Conservation (phyloP, 2,329 filamentous ascomycete genomes). For the Tolypocladium album region DNA sequence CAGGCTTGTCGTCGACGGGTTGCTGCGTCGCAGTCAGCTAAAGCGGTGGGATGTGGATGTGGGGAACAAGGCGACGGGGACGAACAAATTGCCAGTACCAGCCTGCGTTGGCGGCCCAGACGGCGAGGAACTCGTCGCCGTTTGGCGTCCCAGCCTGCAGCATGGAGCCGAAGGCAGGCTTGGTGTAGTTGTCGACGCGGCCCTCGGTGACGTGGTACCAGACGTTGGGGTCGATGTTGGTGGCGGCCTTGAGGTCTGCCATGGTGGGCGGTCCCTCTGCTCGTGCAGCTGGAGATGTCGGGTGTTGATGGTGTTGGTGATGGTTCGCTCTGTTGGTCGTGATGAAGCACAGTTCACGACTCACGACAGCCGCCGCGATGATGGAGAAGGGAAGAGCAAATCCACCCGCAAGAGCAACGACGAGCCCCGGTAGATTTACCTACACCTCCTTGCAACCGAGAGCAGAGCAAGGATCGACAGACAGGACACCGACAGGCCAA, state of each 20-base stretch:
- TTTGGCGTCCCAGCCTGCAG: constrained; percentile 8
- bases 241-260: constrained; percentile 10
- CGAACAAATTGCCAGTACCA: background rate
- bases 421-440: background rate
- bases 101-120: background rate
- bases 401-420: background rate
- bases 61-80: too few relatives aligned
- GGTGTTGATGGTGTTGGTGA: background rate
- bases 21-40: constrained; percentile 7
- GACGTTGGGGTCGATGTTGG: constrained; percentile 18
- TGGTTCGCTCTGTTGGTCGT: background rate
- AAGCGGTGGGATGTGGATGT: background rate
- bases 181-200: constrained; percentile 18
- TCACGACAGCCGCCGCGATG: background rate
- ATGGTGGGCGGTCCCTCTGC: background rate
- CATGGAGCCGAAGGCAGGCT: constrained; percentile 9
- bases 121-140: background rate
- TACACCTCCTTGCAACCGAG: background rate
- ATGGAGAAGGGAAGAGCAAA: background rate
- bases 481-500: background rate
- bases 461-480: background rate
- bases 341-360: background rate
- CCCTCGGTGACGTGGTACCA: constrained; percentile 24
- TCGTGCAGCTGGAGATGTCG: background rate
- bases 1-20: constrained; percentile 11